Evolutionary conservation across 2,329 filamentous ascomycete species (phyloP), one percentile per base, ranked within the genome.

Genomic region (Diaporthe ampelina): DNA sequence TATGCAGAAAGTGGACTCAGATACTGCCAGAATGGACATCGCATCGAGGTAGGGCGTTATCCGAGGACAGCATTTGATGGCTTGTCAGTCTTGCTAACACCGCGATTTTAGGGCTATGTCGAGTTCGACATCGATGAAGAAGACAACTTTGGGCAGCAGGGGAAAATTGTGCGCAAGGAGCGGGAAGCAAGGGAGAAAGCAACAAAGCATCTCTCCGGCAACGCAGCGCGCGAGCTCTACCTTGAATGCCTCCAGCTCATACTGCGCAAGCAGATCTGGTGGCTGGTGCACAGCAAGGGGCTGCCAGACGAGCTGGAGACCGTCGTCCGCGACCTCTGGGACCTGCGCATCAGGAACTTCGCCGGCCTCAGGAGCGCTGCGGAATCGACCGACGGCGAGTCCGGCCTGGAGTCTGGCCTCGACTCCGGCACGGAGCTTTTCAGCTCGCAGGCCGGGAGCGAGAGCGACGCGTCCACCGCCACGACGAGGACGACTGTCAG

Each of bases 231-330:
- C 77, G 91, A 93, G 76, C 89, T 98, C 32, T 98, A 94, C 81
- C 86, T 98, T 48, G 93, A 97, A 81, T 93, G 91, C 76, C 90
- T 97, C 74, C 96, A 98, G 83, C 86, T 98, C 43, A 89, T 98
- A 63, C 85, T 99, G 37, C 91, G 95, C 81, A 94, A 93, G 80
- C 96, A 98, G 85, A 85, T 94, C 21, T 84, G 90, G 79, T 95
- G 93, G 87, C 86, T 98, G 40, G 86, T 97, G 19, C 85, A 89
- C 29, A 85, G 88, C 8, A 91, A 92, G 80, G 89, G 89, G 0
- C 88, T 97, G 63, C 92, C 93, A 1, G 82, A 86, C 6, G 93
- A 97, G 78, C 87, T 98, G 17, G 95, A 97, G 86, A 92, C 86
- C 10, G 87, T 97, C 13, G 91, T 97, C 7, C 91, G 92, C 74